Conservation (phyloP, 1,284 basidiomycete genomes). For the Thecaphora thlaspeos region DNA sequence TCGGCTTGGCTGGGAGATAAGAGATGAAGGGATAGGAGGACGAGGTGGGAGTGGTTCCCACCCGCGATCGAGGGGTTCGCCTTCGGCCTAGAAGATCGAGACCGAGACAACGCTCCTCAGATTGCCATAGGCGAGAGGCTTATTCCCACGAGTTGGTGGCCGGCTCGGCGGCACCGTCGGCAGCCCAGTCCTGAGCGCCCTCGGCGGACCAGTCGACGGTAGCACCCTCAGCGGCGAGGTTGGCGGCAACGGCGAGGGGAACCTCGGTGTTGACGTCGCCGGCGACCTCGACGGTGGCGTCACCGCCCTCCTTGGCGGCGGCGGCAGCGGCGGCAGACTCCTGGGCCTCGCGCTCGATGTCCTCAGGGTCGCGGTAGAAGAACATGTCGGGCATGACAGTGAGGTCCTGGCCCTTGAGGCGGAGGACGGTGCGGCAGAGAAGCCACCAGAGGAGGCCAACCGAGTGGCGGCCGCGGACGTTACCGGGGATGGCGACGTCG, state of each 20-base stretch:
- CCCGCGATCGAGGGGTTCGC: background rate
- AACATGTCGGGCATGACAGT: constrained; percentile 99
- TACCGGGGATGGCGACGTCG: constrained; percentile 96
- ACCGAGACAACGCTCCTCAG: background rate
- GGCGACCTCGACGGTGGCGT: constrained; percentile 59
- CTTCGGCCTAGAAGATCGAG: background rate
- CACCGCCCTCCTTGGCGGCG: constrained; percentile 45
- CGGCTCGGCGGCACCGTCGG: constrained; percentile 45
- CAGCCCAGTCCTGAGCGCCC: constrained; percentile 59
- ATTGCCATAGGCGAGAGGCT: constrained; percentile 4
- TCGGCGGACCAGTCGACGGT: constrained; percentile 77
- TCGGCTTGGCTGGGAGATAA: too few species aligned
- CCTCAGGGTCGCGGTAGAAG: constrained; percentile 99
- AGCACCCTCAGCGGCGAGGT: constrained; percentile 43
- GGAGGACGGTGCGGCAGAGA: constrained; percentile 94
- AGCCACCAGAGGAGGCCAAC: constrained; percentile 99
- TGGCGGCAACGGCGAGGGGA: constrained; percentile 36
- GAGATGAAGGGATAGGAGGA: too few species aligned
- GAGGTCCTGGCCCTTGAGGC: constrained; percentile 92
- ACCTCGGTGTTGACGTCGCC: constrained; percentile 68
- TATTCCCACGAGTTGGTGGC: constrained; percentile 38
- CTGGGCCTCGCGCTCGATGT: constrained; percentile 94
- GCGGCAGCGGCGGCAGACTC: constrained; percentile 66
- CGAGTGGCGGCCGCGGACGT: constrained; percentile 97
- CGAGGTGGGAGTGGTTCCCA: too few species aligned